Evolutionary conservation across 192 early-diverging fungal species (phyloP).

Genomic region (Spizellomyces punctatus): DNA sequence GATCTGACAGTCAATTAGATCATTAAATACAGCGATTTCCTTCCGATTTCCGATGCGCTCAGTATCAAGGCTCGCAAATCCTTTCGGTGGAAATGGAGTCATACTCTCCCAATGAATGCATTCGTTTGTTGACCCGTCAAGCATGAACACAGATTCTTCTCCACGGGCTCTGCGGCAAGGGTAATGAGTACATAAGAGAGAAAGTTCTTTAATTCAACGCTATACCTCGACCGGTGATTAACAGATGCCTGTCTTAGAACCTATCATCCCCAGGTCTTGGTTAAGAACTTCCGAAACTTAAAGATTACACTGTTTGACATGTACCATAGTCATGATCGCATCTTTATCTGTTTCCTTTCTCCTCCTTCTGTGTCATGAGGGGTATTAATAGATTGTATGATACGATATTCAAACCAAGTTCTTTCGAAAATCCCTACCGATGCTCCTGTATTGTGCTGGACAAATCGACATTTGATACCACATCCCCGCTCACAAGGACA

Average conservation of each 20-base stretch:
- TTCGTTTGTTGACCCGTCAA: constrained; percentile 74
- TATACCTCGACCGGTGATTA: constrained; percentile 46
- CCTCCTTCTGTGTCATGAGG: constrained; percentile 16
- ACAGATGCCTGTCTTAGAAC: constrained; percentile 69
- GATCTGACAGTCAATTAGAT: constrained; percentile 90
- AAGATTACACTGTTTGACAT: too few species aligned
- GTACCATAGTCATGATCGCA: constrained; percentile 89
- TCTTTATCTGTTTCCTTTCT: constrained; percentile 75
- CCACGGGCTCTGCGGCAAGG: constrained; percentile 50
- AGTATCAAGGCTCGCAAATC: constrained; percentile 58
- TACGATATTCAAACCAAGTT: too few species aligned
- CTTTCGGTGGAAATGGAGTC: constrained; percentile 59
- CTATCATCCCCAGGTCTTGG: neutral
- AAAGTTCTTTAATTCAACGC: neutral
- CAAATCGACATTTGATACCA: constrained; percentile 88
- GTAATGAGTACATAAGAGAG: too few species aligned
- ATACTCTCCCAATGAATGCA: constrained; percentile 79
- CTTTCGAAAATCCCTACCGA: constrained; percentile 28
- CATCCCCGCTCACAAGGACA: constrained; percentile 87
- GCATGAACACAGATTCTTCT: constrained; percentile 81
- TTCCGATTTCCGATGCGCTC: constrained; percentile 55
- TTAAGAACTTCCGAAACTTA: too few species aligned
- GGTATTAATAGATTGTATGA: too few species aligned
- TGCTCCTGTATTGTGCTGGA: constrained; percentile 78
- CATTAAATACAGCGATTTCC: constrained; percentile 81